phyloP scores from a whole-genome alignment of 805 yeast genomes.

The Nakazawaea ernobii region DNA sequence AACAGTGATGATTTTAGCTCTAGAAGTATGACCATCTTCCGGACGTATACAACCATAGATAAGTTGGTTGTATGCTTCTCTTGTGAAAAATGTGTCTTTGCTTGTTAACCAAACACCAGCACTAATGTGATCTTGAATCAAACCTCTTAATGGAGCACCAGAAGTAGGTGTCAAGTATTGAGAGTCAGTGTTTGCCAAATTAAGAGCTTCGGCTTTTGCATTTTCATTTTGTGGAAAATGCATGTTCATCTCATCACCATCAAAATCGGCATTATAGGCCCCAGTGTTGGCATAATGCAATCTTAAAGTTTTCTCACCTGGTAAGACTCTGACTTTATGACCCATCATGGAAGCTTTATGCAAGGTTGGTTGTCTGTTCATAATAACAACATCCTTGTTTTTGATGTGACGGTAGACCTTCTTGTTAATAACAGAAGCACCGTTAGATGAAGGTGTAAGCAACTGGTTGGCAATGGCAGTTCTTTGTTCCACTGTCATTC shows the following conservation, averaged over 20 bases:
- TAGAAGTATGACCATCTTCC: slow-evolving; percentile 92
- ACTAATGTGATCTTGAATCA: slow-evolving; percentile 97
- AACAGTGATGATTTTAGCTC: slow-evolving; percentile 59
- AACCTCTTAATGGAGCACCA: slow-evolving; percentile 97
- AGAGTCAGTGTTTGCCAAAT: slow-evolving; percentile 94
- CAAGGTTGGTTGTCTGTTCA: slow-evolving; percentile 99
- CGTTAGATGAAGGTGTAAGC: slow-evolving; percentile 71
- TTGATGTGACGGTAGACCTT: slow-evolving; percentile 93
- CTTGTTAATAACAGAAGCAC: slow-evolving; percentile 67
- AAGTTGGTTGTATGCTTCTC: slow-evolving; percentile 90
- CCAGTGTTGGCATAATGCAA: slow-evolving; percentile 98
- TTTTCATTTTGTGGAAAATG: slow-evolving; percentile 98
- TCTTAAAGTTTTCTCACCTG: slow-evolving; percentile 94
- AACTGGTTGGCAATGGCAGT: slow-evolving; percentile 92
- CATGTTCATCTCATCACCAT: slow-evolving; percentile 99
- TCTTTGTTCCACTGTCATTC: slow-evolving; percentile 91
- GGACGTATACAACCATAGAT: slow-evolving; percentile 93
- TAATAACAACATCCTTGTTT: slow-evolving; percentile 90
- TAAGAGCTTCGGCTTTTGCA: slow-evolving; percentile 93
- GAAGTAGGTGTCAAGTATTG: slow-evolving; percentile 98
- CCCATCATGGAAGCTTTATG: slow-evolving; percentile 99
- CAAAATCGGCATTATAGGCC: slow-evolving; percentile 98
- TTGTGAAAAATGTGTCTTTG: slow-evolving; percentile 85
- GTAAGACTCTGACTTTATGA: slow-evolving; percentile 92
- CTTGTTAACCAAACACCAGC: slow-evolving; percentile 98